phyloP scores from a whole-genome alignment of 2,329 filamentous ascomycete genomes.

The Podosphaera xanthii region DNA sequence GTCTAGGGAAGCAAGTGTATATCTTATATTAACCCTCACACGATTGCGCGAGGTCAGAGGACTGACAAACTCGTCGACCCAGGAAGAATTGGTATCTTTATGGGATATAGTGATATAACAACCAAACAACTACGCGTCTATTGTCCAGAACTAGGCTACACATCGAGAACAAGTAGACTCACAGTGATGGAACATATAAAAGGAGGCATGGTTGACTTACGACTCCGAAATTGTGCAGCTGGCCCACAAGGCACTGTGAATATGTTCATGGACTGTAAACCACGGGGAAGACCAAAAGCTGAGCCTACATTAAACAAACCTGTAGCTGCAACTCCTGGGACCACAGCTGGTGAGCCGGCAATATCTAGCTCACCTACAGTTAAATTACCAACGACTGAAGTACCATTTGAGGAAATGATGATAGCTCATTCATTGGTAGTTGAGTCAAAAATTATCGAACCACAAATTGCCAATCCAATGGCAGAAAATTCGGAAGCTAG shows the following conservation, averaged over 20 bases:
- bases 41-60: neutral
- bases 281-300: neutral
- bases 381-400: too few relatives aligned
- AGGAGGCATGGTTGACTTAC: neutral
- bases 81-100: conserved; percentile 1
- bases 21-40: neutral
- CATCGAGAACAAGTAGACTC: neutral
- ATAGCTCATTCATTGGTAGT: too few relatives aligned
- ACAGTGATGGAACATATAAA: neutral
- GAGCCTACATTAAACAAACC: neutral
- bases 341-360: too few relatives aligned
- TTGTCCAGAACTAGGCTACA: neutral
- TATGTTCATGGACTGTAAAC: neutral
- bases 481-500: too few relatives aligned
- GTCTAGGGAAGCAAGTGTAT: neutral
- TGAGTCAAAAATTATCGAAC: too few relatives aligned
- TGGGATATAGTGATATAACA: neutral
- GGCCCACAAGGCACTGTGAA: neutral
- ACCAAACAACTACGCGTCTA: neutral
- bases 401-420: too few relatives aligned
- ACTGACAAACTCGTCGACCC: neutral
- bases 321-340: neutral
- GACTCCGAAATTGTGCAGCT: neutral
- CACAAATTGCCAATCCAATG: too few relatives aligned
- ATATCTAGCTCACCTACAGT: too few relatives aligned